Evolutionary conservation across 2,329 filamentous ascomycete genomes (phyloP), one percentile per base, ranked within the genome.

Genomic region (Purpureocillium takamizusanense): DNA sequence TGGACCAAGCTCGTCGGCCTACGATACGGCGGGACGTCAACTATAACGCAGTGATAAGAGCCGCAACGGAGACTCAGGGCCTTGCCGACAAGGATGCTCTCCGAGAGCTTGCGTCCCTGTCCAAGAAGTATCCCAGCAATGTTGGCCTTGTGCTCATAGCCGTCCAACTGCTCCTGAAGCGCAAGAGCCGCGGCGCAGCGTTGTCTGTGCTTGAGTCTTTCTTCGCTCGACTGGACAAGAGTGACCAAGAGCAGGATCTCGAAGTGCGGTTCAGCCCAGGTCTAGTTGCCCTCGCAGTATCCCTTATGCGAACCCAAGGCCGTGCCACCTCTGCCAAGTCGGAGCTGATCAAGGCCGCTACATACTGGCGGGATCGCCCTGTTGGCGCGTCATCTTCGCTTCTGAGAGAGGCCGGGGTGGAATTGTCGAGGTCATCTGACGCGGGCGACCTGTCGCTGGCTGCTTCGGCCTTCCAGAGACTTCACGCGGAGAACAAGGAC

Each of bases 261-360:
- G 79, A 88, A 49, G 76, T 83, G 18, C 81, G 89, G 10, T 92
- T 82, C 57, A 81, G 86, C 18, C 90, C 92, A 0, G 90, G 90
- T 3, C 69, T 98, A 2, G 74, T 97, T 21, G 87, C 86, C 1
- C 69, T 90, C 2, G 69, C 85, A 3, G 81, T 94, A 9, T 80
- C 85, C 2, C 70, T 98, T 1, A 92, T 95, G 61, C 77, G 78
- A 49, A 66, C 72, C 2, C 82, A 92, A 56, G 81, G 83, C 30
- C 83, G 88, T 28, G 82, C 81, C 47, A 66, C 71, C 17, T 79
- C 84, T 23, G 78, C 85, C 44, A 84, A 84, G 45, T 62, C 67
- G 7, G 85, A 92, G 53, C 69, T 97, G 14, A 76, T 80, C 42
- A 85, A 83, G 58, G 87, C 90, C 14, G 86, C 87, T 10, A 68